Base-by-base conservation (phyloP, 805 yeast species). In the Nakazawaea wyomingensis region DNA sequence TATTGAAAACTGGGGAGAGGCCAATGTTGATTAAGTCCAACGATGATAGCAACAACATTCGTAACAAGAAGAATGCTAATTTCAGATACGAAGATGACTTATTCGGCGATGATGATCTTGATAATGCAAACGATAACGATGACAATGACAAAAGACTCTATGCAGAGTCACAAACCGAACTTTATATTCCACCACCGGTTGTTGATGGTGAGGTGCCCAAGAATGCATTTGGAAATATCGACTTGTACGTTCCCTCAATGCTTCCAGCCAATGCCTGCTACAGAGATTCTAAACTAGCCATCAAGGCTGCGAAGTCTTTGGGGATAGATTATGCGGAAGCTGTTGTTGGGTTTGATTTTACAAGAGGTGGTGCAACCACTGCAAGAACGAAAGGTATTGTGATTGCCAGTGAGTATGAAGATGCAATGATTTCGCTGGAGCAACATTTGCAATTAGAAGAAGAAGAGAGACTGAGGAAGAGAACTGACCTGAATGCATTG, bases 281-380 rank as follows among this genome's bases (percentile, higher is more conserved):
- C 42, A 63, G 89, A 5, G 65, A 71, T 5, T 61, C 75, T 51
- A 71, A 74, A 30, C 60, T 71, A 44, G 78, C 85, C 0, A 78
- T 74, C 30, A 69, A 69, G 37, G 96, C 98, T 0, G 95, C 95
- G 0, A 74, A 73, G 45, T 55, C 79, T 1, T 53, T 90, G 9
- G 78, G 74, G 0, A 71, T 91, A 5, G 96, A 87, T 50, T 88
- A 71, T 64, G 97, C 96, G 0, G 81, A 78, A 37, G 98, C 97
- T 0, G 90, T 89, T 2, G 81, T 82, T 2, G 87, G 90, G 0
- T 91, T 93, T 63, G 93, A 87, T 44, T 93, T 85, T 61, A 32
- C 48, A 7, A 55, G 55, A 27, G 54, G 65, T n/a, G 49, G 52
- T n/a, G 50, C 56, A 2, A 80, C 84, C 0, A 80, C 78, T 9